These are phyloP conservation scores for Lineolata rhizophorae DNA, from an alignment of 495 filamentous ascomycete species.

Conservation along the genomic window DNA sequence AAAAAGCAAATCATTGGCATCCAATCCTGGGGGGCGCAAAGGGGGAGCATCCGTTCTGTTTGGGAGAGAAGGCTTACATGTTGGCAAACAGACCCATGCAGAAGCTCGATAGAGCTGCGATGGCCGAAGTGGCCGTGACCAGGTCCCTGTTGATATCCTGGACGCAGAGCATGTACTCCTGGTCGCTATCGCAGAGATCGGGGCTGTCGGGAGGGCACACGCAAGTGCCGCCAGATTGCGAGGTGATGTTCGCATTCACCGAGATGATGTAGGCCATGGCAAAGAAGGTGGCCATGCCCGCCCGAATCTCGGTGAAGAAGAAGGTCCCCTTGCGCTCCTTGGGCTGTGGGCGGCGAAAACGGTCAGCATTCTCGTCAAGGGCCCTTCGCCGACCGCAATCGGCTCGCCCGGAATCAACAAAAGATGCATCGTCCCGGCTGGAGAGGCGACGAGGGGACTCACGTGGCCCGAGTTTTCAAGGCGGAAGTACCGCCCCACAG, in stretches of 20 bases:
- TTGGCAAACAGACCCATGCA: slow-evolving; percentile 57
- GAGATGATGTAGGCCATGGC: slow-evolving; percentile 51
- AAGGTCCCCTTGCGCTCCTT: slow-evolving; percentile 48
- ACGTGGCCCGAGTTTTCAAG: slow-evolving; percentile 57
- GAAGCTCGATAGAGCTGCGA: slow-evolving; percentile 45
- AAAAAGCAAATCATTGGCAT: not conserved
- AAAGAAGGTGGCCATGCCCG: slow-evolving; percentile 39
- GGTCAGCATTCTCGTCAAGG: slow-evolving; percentile 1
- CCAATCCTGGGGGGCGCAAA: slow-evolving; percentile 25
- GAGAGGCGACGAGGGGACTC: slow-evolving; percentile 15
- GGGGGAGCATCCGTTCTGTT: too few relatives aligned
- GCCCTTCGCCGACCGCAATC: too few relatives aligned
- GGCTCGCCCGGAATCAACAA: too few relatives aligned
- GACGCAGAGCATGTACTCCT: slow-evolving; percentile 39
- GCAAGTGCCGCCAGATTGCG: slow-evolving; percentile 47
- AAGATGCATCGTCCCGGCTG: too few relatives aligned
- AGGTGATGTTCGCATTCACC: slow-evolving; percentile 48
- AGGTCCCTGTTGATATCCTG: slow-evolving; percentile 50
- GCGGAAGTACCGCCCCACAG: slow-evolving; percentile 49
- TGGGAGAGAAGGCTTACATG: too few relatives aligned
- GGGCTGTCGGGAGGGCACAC: slow-evolving; percentile 34
- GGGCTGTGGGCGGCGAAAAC: slow-evolving; percentile 16
- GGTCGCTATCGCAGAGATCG: slow-evolving; percentile 30
- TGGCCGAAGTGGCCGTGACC: slow-evolving; percentile 61
- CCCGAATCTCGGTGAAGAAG: slow-evolving; percentile 62